Conservation (phyloP, 805 yeast species). For the Priceomyces fermenticarens region DNA sequence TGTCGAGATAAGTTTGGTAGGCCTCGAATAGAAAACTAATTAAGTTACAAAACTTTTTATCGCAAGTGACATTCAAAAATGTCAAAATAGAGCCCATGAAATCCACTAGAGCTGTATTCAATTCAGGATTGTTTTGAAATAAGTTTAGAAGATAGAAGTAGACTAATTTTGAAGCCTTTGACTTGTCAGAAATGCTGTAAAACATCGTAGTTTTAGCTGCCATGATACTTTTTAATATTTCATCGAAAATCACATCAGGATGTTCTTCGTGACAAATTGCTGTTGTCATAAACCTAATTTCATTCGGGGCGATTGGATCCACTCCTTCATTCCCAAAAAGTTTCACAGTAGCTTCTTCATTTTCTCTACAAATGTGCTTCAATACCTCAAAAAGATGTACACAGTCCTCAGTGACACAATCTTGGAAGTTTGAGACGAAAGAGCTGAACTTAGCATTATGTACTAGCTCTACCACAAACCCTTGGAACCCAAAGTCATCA, state of each 20-base stretch:
- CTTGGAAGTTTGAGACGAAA: neutral
- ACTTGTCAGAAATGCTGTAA: neutral
- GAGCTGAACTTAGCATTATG: neutral
- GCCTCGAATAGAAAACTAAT: slow-evolving; percentile 15
- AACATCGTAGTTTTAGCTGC: neutral
- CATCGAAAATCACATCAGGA: neutral
- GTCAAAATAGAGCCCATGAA: slow-evolving; percentile 6
- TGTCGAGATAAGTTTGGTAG: slow-evolving; percentile 6
- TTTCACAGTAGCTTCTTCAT: neutral
- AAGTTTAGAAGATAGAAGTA: slow-evolving; percentile 7
- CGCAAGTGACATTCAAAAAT: slow-evolving; percentile 8
- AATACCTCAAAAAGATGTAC: slow-evolving; percentile 2
- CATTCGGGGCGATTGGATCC: neutral
- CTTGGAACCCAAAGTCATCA: neutral
- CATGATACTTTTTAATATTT: neutral
- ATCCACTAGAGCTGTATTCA: slow-evolving; percentile 9
- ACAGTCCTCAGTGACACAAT: neutral
- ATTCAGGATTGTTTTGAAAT: slow-evolving; percentile 13
- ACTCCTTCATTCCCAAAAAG: slow-evolving; percentile 1
- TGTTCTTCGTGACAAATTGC: slow-evolving; percentile 3
- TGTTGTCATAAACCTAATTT: slow-evolving; percentile 14
- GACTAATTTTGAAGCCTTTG: slow-evolving; percentile 2
- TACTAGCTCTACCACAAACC: neutral
- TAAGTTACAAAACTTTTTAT: slow-evolving; percentile 8
- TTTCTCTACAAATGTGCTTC: neutral